Conservation (phyloP, 2,329 filamentous ascomycete genomes). For the Triangularia verruculosa region DNA sequence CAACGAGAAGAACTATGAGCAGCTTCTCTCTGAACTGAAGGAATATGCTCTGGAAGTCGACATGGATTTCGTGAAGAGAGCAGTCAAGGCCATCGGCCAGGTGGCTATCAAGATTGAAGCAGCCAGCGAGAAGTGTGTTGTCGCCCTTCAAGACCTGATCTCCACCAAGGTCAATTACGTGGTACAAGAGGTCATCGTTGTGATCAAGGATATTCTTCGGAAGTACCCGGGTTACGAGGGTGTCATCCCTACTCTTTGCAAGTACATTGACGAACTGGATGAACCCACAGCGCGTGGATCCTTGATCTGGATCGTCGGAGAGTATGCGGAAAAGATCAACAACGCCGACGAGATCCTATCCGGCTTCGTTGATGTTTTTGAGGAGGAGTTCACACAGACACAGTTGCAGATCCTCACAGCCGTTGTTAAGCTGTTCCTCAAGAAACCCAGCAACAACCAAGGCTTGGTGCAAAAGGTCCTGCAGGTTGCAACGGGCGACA, state of each 20-base stretch:
- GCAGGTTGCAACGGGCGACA: slow-evolving; percentile 87
- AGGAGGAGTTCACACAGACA: slow-evolving; percentile 98
- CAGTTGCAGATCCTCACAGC: slow-evolving; percentile 96
- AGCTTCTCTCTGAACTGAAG: slow-evolving; percentile 88
- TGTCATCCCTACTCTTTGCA: slow-evolving; percentile 92
- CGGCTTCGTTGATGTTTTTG: slow-evolving; percentile 89
- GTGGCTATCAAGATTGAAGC: slow-evolving; percentile 98
- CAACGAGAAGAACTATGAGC: slow-evolving; percentile 94
- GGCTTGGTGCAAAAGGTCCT: slow-evolving; percentile 90
- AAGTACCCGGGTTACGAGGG: slow-evolving; percentile 98
- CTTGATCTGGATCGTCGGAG: slow-evolving; percentile 97
- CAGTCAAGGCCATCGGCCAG: slow-evolving; percentile 94
- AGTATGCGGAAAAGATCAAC: slow-evolving; percentile 98
- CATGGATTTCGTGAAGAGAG: slow-evolving; percentile 95
- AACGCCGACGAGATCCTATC: slow-evolving; percentile 94
- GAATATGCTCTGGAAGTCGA: slow-evolving; percentile 98
- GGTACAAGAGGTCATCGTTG: slow-evolving; percentile 96
- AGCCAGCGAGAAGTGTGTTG: slow-evolving; percentile 92
- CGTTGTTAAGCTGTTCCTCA: slow-evolving; percentile 95
- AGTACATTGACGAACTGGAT: slow-evolving; percentile 95
- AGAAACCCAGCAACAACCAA: slow-evolving; percentile 91
- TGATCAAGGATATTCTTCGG: slow-evolving; percentile 97
- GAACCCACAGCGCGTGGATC: slow-evolving; percentile 88
- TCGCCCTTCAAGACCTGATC: slow-evolving; percentile 88
- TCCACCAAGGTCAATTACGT: slow-evolving; percentile 99